phyloP scores from a whole-genome alignment of 140 eudicot genomes.

The Oenanthe javanica region DNA sequence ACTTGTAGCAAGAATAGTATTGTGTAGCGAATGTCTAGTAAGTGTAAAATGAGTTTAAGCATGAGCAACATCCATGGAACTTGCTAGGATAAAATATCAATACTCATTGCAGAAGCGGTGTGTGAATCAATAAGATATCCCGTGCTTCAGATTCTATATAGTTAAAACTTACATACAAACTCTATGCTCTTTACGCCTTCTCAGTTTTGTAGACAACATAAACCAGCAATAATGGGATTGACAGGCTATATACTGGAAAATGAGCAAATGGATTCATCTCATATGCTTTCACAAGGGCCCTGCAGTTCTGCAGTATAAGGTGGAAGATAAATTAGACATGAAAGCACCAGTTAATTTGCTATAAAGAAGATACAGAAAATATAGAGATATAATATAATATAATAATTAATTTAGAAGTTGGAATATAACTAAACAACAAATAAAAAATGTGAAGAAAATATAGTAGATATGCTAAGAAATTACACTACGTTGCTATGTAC shows the following conservation, averaged over 20 bases:
- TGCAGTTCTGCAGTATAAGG: slow-evolving; percentile 31
- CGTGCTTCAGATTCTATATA: not conserved
- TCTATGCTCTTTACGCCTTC: slow-evolving; percentile 2
- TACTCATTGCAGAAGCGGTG: not conserved
- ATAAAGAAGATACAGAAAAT: not conserved
- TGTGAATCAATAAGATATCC: not conserved
- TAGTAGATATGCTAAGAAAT: not conserved
- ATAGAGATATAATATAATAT: not conserved
- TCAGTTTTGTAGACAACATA: slow-evolving; percentile 16
- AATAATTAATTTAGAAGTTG: not conserved
- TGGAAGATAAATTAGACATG: not conserved
- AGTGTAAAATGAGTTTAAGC: not conserved
- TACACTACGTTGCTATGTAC: not conserved
- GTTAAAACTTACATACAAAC: not conserved
- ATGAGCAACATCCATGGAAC: not conserved
- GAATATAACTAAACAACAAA: not conserved
- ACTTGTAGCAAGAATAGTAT: not conserved
- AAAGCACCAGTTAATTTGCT: not conserved
- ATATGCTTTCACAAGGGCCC: slow-evolving; percentile 37
- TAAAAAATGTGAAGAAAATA: not conserved
- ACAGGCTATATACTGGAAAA: slow-evolving; percentile 34
- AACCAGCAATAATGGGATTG: slow-evolving; percentile 5
- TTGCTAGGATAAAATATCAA: not conserved
- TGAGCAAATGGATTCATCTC: slow-evolving; percentile 46
- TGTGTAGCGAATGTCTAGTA: not conserved